Evolutionary conservation across 2,329 filamentous ascomycete species (phyloP), one percentile per base, ranked within the genome.

Genomic region (Orbilia oligospora): DNA sequence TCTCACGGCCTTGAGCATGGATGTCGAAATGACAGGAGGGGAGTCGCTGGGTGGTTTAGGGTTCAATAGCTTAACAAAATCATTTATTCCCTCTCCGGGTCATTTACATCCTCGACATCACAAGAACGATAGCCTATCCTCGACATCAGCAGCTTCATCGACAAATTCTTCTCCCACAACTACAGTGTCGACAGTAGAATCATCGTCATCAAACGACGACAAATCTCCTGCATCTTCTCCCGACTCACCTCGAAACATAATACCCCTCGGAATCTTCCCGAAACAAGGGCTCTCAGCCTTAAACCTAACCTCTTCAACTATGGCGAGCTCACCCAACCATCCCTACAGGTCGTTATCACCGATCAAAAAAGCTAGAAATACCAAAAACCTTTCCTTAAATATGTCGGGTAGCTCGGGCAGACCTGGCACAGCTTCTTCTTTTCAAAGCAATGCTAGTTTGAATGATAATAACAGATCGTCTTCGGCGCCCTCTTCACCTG

Each of bases 141-240:
- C 92, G 1, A 77, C 61, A 63, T 91, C 92, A 80, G 88, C 88
- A 69, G 93, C 92, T 16, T 93, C 93, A 80, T 98, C 96, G 0
- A 93, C 93, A 49, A 94, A 97, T 83, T 97, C 95, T 22, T 98
- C 95, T 8, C 96, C 96, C 0, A 98, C 95, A 6, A 97, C 94
- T 2, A 97, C 95, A 1, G 89, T 96, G 63, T 97, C 94, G 5
- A 97, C 93, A 20, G 93, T 95, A 80, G 95, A 97, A 85, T 97
- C 94, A 4, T 95, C 93, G 6, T 95, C 93, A 8, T 93, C 93
- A 33, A 88, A 96, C 61, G 94, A 94, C 33, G 95, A 98, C 82
- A 91, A 93, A 6, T 97, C 95, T 4, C 94, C 96, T 2, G 95
- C 92, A 66, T 93, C 94, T 22, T 97, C 95, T 0, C 95, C 95